These are phyloP conservation scores for Phytopythium helicoides DNA, from an alignment of 352 stramenopile species.

Conservation along the genomic window DNA sequence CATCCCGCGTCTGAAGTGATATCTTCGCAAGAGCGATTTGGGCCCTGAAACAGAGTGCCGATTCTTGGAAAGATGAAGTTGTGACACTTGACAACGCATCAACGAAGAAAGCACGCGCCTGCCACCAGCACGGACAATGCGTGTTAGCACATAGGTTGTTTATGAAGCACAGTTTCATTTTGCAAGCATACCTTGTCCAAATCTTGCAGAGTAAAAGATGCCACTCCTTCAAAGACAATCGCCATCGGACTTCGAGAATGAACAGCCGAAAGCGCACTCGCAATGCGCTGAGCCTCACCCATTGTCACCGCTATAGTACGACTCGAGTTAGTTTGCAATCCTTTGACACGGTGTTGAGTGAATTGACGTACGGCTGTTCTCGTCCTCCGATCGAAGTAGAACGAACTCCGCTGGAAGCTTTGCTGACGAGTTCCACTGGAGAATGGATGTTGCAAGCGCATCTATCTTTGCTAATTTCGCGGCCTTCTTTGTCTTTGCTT, in stretches of 20 bases:
- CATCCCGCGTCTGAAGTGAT: slow-evolving; percentile 39
- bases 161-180: too few species aligned
- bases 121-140: neutral
- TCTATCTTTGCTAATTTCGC: slow-evolving; percentile 45
- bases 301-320: slow-evolving; percentile 41
- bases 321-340: too few species aligned
- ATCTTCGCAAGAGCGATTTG: slow-evolving; percentile 56
- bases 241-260: slow-evolving; percentile 52
- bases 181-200: slow-evolving; percentile 21
- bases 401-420: slow-evolving; percentile 68
- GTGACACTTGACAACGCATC: slow-evolving; percentile 60
- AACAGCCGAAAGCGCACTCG: slow-evolving; percentile 13
- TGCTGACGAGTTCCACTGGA: slow-evolving; percentile 53
- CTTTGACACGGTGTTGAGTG: too few species aligned
- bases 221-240: slow-evolving; percentile 39
- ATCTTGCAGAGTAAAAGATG: slow-evolving; percentile 20
- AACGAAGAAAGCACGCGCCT: slow-evolving; percentile 48
- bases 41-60: slow-evolving; percentile 46
- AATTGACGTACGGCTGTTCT: slow-evolving; percentile 61
- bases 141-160: neutral
- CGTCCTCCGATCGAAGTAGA: slow-evolving; percentile 70
- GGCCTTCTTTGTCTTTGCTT: slow-evolving; percentile 33
- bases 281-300: slow-evolving; percentile 28
- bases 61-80: slow-evolving; percentile 68
- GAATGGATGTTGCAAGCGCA: slow-evolving; percentile 34